These are phyloP conservation scores for Eutrema yunnanense DNA, from an alignment of 345 rosid genomes.

Conservation along the genomic window DNA sequence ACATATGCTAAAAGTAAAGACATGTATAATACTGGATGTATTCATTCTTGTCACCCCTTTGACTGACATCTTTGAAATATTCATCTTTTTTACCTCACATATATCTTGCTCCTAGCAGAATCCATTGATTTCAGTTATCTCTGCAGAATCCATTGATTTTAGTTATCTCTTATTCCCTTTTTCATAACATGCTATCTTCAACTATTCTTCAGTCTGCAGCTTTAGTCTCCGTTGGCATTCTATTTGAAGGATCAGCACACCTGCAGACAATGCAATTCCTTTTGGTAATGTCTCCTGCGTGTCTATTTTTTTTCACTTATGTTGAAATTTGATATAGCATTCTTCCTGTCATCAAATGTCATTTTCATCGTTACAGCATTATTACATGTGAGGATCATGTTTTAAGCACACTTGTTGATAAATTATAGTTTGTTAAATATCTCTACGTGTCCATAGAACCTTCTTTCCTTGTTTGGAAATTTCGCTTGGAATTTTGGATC, in stretches of 20 bases:
- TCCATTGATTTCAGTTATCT: neutral
- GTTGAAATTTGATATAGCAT: slow-evolving; percentile 1
- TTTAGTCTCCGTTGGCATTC: slow-evolving; percentile 81
- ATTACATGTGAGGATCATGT: neutral
- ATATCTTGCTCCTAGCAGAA: neutral
- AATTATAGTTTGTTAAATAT: neutral
- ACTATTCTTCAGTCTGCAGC: slow-evolving; percentile 74
- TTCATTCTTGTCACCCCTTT: neutral
- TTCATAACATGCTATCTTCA: slow-evolving; percentile 17
- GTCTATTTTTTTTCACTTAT: neutral
- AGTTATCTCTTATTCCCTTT: neutral
- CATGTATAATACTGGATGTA: neutral
- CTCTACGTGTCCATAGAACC: slow-evolving; percentile 1
- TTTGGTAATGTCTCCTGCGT: slow-evolving; percentile 42
- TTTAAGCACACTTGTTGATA: neutral
- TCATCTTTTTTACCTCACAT: neutral
- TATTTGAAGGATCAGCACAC: slow-evolving; percentile 95
- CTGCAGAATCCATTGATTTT: neutral
- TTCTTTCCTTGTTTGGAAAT: slow-evolving; percentile 1
- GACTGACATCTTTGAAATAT: neutral
- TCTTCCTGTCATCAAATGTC: slow-evolving; percentile 5
- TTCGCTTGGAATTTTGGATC: neutral
- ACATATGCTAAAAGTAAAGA: neutral
- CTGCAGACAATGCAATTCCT: slow-evolving; percentile 80
- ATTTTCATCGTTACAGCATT: neutral